phyloP scores from a whole-genome alignment of 345 rosid species.

The Cochlearia excelsa region DNA sequence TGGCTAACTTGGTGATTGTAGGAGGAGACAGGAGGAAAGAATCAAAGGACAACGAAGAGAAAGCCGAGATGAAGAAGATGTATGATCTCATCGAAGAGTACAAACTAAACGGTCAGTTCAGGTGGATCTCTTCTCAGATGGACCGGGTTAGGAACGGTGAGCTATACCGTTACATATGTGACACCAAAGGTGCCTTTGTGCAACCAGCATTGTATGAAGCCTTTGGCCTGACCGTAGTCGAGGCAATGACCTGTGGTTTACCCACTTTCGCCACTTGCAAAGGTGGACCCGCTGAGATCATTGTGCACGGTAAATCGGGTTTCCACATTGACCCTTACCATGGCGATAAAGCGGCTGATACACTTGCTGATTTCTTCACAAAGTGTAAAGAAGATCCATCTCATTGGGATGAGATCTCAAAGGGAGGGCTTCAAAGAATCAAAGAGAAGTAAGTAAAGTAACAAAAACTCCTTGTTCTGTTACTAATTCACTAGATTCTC shows the following conservation, averaged over 20 bases:
- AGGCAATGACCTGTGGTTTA: conserved; percentile 88
- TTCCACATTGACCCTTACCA: conserved; percentile 87
- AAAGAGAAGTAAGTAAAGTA: conserved; percentile 61
- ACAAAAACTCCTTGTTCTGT: not conserved
- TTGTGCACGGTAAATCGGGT: conserved; percentile 77
- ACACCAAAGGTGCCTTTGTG: conserved; percentile 84
- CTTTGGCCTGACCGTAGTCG: conserved; percentile 81
- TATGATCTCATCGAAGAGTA: conserved; percentile 57
- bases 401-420: conserved; percentile 70
- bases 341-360: conserved; percentile 68
- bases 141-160: conserved; percentile 81
- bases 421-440: conserved; percentile 69
- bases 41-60: conserved; percentile 78
- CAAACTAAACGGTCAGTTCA: conserved; percentile 73
- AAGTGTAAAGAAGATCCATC: conserved; percentile 60
- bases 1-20: conserved; percentile 76
- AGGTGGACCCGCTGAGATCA: conserved; percentile 93
- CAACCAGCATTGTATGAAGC: conserved; percentile 88
- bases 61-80: conserved; percentile 90
- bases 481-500: not conserved
- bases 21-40: conserved; percentile 93
- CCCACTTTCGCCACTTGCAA: conserved; percentile 80
- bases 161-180: conserved; percentile 74
- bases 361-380: conserved; percentile 62
- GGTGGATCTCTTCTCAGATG: conserved; percentile 96